phyloP scores from a whole-genome alignment of 768 basidiomycete species.

The Suillus occidentalis region DNA sequence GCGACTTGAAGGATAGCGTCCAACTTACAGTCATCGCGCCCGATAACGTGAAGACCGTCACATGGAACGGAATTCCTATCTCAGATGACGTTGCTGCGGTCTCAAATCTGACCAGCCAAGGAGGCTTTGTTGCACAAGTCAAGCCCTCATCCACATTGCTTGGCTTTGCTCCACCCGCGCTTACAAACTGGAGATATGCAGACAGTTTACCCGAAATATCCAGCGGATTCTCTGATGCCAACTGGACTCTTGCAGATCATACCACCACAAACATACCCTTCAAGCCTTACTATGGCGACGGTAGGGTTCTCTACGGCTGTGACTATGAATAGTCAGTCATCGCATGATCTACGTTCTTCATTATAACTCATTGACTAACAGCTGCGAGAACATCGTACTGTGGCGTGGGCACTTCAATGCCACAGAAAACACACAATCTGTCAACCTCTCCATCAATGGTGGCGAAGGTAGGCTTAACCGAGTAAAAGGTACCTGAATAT shows the following conservation, averaged over 20 bases:
- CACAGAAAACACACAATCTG: conserved; percentile 57
- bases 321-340: conserved; percentile 78
- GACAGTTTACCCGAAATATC: conserved; percentile 75
- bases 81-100: conserved; percentile 36
- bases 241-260: conserved; percentile 68
- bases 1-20: conserved; percentile 65
- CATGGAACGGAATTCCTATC: conserved; percentile 69
- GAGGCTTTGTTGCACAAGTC: conserved; percentile 53
- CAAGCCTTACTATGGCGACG: conserved; percentile 72
- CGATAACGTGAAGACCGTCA: conserved; percentile 47
- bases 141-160: conserved; percentile 28
- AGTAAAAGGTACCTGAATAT: background rate
- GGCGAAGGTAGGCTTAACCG: conserved; percentile 54
- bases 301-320: conserved; percentile 78
- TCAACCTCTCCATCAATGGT: conserved; percentile 79
- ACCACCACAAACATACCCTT: conserved; percentile 73
- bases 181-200: conserved; percentile 72
- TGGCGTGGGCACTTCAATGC: conserved; percentile 82
- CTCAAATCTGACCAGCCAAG: conserved; percentile 30
- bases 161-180: conserved; percentile 43
- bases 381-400: conserved; percentile 80
- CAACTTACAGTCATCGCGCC: conserved; percentile 67
- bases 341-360: conserved; percentile 8
- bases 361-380: conserved; percentile 25
- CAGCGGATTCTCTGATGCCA: conserved; percentile 54